These are phyloP conservation scores for Alloascoidea africana DNA, from an alignment of 805 yeast species.

Conservation along the genomic window DNA sequence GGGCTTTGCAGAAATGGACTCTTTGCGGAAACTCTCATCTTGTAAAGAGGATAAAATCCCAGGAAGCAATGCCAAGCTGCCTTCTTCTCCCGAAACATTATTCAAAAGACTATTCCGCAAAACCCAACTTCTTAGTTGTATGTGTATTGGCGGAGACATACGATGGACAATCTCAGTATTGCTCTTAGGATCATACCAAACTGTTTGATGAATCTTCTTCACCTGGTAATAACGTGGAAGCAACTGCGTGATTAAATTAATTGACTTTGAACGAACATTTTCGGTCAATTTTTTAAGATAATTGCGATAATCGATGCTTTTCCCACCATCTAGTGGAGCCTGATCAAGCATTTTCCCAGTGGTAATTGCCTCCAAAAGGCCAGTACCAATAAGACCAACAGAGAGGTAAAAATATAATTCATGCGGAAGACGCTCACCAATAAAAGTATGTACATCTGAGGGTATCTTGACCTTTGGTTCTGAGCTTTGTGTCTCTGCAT, in stretches of 20 bases:
- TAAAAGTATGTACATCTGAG: constrained; percentile 62
- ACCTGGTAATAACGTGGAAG: constrained; percentile 78
- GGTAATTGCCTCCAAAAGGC: constrained; percentile 49
- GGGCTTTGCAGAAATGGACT: constrained; percentile 17
- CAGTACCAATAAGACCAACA: constrained; percentile 53
- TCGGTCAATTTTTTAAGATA: constrained; percentile 24
- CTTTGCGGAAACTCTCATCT: constrained; percentile 16
- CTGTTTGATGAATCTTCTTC: constrained; percentile 38
- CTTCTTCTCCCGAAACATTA: constrained; percentile 10
- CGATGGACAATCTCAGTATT: constrained; percentile 33
- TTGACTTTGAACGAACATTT: constrained; percentile 42
- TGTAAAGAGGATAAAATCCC: constrained; percentile 16
- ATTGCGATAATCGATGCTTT: constrained; percentile 39
- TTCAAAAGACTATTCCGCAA: constrained; percentile 16
- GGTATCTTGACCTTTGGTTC: constrained; percentile 33
- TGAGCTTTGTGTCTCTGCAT: background rate
- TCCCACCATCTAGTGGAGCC: constrained; percentile 51
- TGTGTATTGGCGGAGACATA: constrained; percentile 35
- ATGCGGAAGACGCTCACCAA: constrained; percentile 76
- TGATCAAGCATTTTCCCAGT: constrained; percentile 48
- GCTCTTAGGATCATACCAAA: constrained; percentile 34
- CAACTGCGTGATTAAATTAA: constrained; percentile 54
- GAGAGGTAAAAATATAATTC: constrained; percentile 75
- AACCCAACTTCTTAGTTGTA: constrained; percentile 20
- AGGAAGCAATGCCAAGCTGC: constrained; percentile 14